Evolutionary conservation across 1,284 basidiomycete genomes (phyloP).

Genomic region (Cystobasidium sp.): DNA sequence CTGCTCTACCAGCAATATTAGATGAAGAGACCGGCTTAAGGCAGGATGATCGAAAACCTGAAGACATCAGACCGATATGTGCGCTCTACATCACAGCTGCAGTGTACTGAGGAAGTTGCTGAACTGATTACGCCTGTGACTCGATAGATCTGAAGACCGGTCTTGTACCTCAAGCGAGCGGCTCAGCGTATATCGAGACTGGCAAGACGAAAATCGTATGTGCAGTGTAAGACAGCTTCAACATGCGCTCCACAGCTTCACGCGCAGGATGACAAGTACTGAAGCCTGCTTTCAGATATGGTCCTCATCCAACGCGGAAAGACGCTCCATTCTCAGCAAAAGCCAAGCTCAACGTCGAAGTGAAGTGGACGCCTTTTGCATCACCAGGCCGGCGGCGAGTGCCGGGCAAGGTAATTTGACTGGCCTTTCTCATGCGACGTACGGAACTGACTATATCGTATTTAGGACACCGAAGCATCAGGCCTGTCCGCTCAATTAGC

Average conservation of each 20-base stretch:
- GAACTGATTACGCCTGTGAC: background rate
- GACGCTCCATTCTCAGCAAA: slow-evolving; percentile 72
- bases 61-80: slow-evolving; percentile 83
- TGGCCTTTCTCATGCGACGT: slow-evolving; percentile 54
- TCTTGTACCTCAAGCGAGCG: slow-evolving; percentile 87
- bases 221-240: slow-evolving; percentile 68
- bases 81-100: slow-evolving; percentile 53
- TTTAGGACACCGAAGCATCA: slow-evolving; percentile 89
- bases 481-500: slow-evolving; percentile 80
- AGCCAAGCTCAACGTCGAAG: slow-evolving; percentile 88
- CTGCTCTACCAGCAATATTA: slow-evolving; percentile 55
- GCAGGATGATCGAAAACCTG: slow-evolving; percentile 63
- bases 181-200: slow-evolving; percentile 92
- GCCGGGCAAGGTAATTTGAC: slow-evolving; percentile 75
- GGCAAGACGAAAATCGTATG: slow-evolving; percentile 89
- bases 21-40: slow-evolving; percentile 56
- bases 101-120: background rate
- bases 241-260: background rate
- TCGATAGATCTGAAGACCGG: slow-evolving; percentile 80
- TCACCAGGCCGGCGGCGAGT: slow-evolving; percentile 69
- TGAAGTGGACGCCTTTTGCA: slow-evolving; percentile 95
- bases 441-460: background rate
- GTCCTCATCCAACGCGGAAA: slow-evolving; percentile 66
- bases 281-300: slow-evolving; percentile 69
- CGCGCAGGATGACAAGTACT: background rate